Evolutionary conservation across 225 moss, liverwort and hornwort genomes (phyloP), one percentile per base, ranked within the genome.

Genomic region (Pleurozium schreberi): DNA sequence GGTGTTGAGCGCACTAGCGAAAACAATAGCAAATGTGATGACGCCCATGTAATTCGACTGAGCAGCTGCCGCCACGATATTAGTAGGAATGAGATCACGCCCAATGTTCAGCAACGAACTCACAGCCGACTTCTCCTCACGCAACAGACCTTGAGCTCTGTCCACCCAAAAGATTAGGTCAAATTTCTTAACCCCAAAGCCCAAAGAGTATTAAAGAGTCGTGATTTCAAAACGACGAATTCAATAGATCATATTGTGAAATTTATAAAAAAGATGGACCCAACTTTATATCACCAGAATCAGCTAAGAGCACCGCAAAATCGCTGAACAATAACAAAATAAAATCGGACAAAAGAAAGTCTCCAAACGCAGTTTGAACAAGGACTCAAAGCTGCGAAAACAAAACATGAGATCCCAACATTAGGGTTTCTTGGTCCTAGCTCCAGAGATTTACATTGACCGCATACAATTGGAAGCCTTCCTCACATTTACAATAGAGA

Each of bases 91-190:
- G 33, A 98, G 89, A 82, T 97, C 95, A 69, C 95, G 96, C 82
- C 97, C 98, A 90, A 97, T 98, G 87, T 97, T 95, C 50, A 98
- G 91, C 81, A 98, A 92, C 11, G 98, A 98, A 68, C 95, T 95
- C 82, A 94, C 91, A 53, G 96, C 94, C 49, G 94, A 93, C 71
- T 88, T 94, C 69, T 92, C 93, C 79, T 87, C 91, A 88, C 84
- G 85, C 90, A 91, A 57, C 80, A 81, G n/a, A 40, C 88, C 81
- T 80, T 18, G 73, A 63, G 85, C 90, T 87, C 95, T 95, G 89
- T 26, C 26, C 88, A 70, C 70, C n/a, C 81, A 82, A 58, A 67
- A 70, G 38, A 84, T 36, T 57, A 86, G 55, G n/a, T 86, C 78
- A 88, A 64, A 21, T 45, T 45, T 63, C 30, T 10, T 22, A 36